phyloP scores from a whole-genome alignment of 352 stramenopile genomes.

The Phytophthora meadii region DNA sequence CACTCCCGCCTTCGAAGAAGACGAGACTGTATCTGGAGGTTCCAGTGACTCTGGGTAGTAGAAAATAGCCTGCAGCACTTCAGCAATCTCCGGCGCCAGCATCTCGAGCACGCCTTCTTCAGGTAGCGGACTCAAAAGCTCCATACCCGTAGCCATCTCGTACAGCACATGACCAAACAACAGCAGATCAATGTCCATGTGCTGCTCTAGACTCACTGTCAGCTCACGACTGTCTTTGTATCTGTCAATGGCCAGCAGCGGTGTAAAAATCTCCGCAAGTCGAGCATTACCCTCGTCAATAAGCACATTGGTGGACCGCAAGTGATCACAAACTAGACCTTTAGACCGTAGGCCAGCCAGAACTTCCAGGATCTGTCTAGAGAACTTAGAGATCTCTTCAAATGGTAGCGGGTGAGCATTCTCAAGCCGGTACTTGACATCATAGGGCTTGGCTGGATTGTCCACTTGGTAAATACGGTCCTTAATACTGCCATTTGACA shows the following conservation, averaged over 20 bases:
- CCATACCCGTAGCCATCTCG: conserved; percentile 77
- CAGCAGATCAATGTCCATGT: conserved; percentile 74
- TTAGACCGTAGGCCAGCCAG: conserved; percentile 61
- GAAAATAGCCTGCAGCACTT: conserved; percentile 68
- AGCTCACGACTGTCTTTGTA: conserved; percentile 56
- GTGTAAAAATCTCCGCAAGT: conserved; percentile 69
- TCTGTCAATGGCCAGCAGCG: conserved; percentile 67
- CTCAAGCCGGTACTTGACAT: conserved; percentile 60
- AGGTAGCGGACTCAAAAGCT: conserved; percentile 51
- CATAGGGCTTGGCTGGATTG: conserved; percentile 47
- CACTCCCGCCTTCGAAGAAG: conserved; percentile 5
- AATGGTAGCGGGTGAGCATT: conserved; percentile 45
- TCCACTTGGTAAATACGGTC: conserved; percentile 67
- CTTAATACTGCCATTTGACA: conserved; percentile 57
- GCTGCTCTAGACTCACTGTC: conserved; percentile 67
- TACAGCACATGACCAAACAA: conserved; percentile 79
- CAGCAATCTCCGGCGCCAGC: conserved; percentile 59
- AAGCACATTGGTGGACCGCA: conserved; percentile 71
- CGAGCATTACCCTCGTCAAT: conserved; percentile 66
- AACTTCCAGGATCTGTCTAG: conserved; percentile 66
- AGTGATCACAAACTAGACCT: conserved; percentile 73
- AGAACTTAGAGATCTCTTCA: conserved; percentile 65
- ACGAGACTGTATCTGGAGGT: conserved; percentile 7
- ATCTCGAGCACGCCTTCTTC: conserved; percentile 59
- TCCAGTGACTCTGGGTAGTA: conserved; percentile 31